These are phyloP conservation scores for Colletotrichum gloeosporioides DNA, from an alignment of 2,329 filamentous ascomycete species.

Conservation along the genomic window DNA sequence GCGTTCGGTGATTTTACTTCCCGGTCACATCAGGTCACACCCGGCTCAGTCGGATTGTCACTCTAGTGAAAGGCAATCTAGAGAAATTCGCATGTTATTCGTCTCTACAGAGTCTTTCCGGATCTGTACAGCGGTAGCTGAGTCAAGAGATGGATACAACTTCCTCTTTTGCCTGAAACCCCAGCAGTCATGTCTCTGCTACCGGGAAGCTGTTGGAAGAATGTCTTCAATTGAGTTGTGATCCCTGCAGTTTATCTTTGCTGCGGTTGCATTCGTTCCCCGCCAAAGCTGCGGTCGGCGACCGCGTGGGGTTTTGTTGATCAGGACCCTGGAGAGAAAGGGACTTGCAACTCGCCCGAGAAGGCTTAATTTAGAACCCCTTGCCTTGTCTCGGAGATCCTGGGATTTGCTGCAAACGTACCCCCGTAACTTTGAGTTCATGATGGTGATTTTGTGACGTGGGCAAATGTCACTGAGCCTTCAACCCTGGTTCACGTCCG, in stretches of 20 bases:
- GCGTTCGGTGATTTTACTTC: neutral
- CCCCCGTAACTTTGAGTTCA: neutral
- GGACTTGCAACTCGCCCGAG: neutral
- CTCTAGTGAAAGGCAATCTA: neutral
- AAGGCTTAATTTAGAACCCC: neutral
- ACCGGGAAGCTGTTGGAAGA: neutral
- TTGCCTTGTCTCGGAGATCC: neutral
- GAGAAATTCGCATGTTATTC: neutral
- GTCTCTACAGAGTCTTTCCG: neutral
- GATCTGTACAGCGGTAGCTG: neutral
- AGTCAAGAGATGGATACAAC: neutral
- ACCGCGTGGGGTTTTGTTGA: neutral
- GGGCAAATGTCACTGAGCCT: neutral
- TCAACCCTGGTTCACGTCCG: neutral
- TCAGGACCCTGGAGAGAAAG: neutral
- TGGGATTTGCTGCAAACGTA: neutral
- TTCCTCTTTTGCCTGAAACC: neutral
- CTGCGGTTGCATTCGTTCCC: neutral
- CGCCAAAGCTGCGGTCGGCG: neutral
- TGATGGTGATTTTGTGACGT: neutral
- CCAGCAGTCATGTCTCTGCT: neutral
- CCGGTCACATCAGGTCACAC: neutral
- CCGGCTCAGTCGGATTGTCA: neutral
- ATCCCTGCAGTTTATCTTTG: neutral
- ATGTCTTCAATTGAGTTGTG: neutral